Evolutionary conservation across 192 early-diverging fungal species (phyloP), one percentile per base, ranked within the genome.

Genomic region (Coemansia sp.): DNA sequence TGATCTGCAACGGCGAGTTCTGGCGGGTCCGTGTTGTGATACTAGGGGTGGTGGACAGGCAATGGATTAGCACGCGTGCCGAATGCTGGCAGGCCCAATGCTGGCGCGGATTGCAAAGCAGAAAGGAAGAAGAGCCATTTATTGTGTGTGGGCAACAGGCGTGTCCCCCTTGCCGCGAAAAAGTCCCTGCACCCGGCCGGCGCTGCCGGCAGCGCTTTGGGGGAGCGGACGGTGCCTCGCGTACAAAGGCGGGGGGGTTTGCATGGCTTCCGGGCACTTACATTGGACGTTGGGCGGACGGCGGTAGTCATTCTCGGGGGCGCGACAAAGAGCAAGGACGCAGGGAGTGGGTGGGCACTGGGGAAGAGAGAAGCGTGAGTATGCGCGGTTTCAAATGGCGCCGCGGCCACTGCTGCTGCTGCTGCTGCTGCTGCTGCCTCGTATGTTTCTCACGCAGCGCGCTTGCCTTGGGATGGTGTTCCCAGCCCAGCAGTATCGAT

Each of bases 11-110:
- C 47, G 18, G 33, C 51, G 19, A 63, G 56, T 23, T 70, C 67
- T 44, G 54, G 60, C 40, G 60, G 67, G 39, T 70, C 67, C 8
- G 64, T 32, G 47, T n/a, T 49, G 34, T 54, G 57, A 45, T 70
- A 63, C 59, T 70, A 70, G 33, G 16, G n/a, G 29, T 20, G 20
- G 30, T 32, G 9, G 13, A 14, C 13, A 27, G 16, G 16, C 3
- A 18, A 9, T 14, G 31, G 14, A 8, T 1, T 2, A 18, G 3
- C 28, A 11, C n/a, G 13, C 32, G 19, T 45, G n/a, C n/a, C n/a
- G n/a, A n/a, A n/a, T n/a, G n/a, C n/a, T n/a, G n/a, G n/a, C n/a
- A n/a, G n/a, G n/a, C n/a, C n/a, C n/a, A n/a, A n/a, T n/a, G n/a
- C n/a, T n/a, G n/a, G n/a, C n/a, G n/a, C n/a, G n/a, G n/a, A n/a